Evolutionary conservation across 805 yeast species (phyloP).

Genomic region (Candida hungchunana): DNA sequence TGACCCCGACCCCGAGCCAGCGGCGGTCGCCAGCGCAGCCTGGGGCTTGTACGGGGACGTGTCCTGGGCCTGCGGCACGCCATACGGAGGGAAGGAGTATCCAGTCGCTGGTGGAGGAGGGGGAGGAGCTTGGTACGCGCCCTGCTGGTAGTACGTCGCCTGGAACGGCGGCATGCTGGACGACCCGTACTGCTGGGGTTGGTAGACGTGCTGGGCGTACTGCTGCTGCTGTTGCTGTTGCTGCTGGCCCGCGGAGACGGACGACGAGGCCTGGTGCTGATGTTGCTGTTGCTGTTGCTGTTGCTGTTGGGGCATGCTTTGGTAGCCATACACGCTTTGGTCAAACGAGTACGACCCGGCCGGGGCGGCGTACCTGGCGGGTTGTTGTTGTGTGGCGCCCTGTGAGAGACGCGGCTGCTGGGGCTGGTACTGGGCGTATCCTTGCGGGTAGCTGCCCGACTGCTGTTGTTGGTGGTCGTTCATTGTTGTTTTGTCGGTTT

Average conservation of each 20-base stretch:
- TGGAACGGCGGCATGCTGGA: conserved; percentile 3
- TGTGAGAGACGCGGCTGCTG: too few relatives aligned
- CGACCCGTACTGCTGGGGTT: conserved; percentile 7
- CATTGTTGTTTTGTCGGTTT: background rate
- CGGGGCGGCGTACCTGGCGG: too few relatives aligned
- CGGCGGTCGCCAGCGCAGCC: conserved; percentile 3
- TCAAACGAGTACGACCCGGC: too few relatives aligned
- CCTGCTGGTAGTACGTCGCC: too few relatives aligned
- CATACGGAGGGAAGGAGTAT: conserved; percentile 16
- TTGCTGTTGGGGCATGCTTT: too few relatives aligned
- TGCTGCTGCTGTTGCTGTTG: conserved; percentile 9
- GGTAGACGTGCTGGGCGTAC: conserved; percentile 11
- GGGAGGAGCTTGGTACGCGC: conserved; percentile 3
- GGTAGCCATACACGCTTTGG: too few relatives aligned
- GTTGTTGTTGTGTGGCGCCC: too few relatives aligned
- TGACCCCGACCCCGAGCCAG: too few relatives aligned
- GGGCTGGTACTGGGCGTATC: conserved; percentile 14
- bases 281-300: too few relatives aligned
- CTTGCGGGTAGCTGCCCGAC: conserved; percentile 5
- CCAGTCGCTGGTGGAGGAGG: conserved; percentile 2
- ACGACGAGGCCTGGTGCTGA: conserved; percentile 13
- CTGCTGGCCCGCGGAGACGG: too few relatives aligned
- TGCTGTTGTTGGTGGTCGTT: conserved; percentile 11
- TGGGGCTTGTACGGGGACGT: conserved; percentile 9
- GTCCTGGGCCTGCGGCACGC: conserved; percentile 8